Base-by-base conservation (phyloP, 1,284 basidiomycete species). In the Malassezia japonica region DNA sequence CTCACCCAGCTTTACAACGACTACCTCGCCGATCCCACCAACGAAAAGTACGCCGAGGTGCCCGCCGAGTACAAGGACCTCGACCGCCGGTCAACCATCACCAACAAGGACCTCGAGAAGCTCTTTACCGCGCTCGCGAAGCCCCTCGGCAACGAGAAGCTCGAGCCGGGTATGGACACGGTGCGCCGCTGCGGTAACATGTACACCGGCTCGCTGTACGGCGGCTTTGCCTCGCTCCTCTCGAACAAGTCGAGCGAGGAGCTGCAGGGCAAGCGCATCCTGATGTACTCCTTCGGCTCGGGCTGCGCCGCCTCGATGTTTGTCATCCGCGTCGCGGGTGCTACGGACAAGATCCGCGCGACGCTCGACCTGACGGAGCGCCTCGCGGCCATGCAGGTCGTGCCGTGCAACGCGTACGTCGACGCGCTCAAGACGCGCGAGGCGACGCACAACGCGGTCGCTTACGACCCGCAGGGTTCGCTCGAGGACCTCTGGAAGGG, bases 121-220 rank as follows among this genome's bases (percentile, higher is more conserved):
- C 56, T 62, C 8, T 72, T 72, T 34, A 60, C 50, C 28, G 67
- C 57, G 12, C 59, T 55, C 38, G 56, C 59, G 49, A 72, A 72
- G 62, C 41, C 49, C 41, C 12, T 48, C 4, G 56, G 60, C 48
- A 46, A 55, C 39, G 35, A 42, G 44, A 66, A 61, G 60, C 62
- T 72, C 20, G 70, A 70, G 54, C 70, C 51, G 23, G 58, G 60
- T 20, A 71, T 65, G 61, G 64, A 67, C 56, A 66, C 65, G 12
- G 69, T 71, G 31, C 61, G 67, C 41, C 58, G 67, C 47, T 64
- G 65, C 69, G 92, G 92, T 15, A 96, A 98, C 82, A 94, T 92
- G 86, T 96, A 98, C 81, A 91, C 92, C 20, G 92, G 85, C n/a
- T 91, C 88, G 37, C 79, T 98, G 24, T 96, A 92, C 74, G 89